phyloP scores from a whole-genome alignment of 768 basidiomycete species.

The Mycena indigotica region DNA sequence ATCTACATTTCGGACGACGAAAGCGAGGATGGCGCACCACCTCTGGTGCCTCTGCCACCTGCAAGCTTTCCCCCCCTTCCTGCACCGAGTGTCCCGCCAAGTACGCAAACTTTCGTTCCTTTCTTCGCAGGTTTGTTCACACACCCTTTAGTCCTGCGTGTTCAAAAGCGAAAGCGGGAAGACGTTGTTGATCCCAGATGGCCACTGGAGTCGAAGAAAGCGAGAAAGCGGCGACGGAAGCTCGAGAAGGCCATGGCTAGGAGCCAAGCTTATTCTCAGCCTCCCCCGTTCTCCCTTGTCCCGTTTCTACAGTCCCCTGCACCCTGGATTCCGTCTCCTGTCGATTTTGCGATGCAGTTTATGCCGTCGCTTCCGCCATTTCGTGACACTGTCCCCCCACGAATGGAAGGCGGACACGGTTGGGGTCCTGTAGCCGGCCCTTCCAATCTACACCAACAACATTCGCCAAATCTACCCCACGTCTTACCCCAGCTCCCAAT shows the following conservation, averaged over 20 bases:
- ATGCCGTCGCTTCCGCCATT: conserved; percentile 1
- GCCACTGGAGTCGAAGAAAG: conserved; percentile 34
- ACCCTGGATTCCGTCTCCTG: background rate
- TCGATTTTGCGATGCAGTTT: conserved; percentile 1
- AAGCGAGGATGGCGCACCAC: conserved; percentile 13
- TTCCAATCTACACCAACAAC: conserved; percentile 7
- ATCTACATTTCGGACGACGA: conserved; percentile 32
- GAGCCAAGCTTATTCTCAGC: conserved; percentile 18
- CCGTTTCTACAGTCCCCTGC: conserved; percentile 13
- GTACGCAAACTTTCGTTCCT: background rate
- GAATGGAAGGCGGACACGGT: too few relatives aligned
- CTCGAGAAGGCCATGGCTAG: conserved; percentile 34
- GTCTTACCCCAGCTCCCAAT: conserved; percentile 6
- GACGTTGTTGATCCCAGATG: background rate
- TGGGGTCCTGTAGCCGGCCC: conserved; percentile 26
- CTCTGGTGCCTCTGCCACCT: background rate
- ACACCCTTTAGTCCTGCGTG: background rate
- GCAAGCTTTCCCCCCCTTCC: background rate
- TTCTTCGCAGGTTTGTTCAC: background rate
- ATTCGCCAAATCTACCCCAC: conserved; percentile 5
- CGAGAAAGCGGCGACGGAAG: conserved; percentile 42
- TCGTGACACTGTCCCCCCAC: conserved; percentile 7
- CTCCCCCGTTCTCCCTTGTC: conserved; percentile 6
- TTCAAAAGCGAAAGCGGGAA: conserved; percentile 21
- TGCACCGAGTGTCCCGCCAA: background rate